Evolutionary conservation across 2,329 filamentous ascomycete genomes (phyloP), one percentile per base, ranked within the genome.

Genomic region (Fusarium transvaalense): DNA sequence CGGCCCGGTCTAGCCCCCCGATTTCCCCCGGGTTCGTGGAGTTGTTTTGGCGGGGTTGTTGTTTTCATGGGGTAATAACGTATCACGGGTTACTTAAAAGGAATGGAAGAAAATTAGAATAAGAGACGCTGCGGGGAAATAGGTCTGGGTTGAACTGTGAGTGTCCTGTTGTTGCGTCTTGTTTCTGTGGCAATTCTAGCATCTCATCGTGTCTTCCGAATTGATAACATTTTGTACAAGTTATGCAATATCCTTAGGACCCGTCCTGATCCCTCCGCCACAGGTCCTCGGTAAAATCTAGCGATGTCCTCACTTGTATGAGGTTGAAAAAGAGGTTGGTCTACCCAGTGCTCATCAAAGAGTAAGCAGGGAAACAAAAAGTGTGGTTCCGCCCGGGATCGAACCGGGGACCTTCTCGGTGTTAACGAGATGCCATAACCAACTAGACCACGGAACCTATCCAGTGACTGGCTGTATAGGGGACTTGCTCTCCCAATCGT

Each of bases 21-120:
- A 60, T 27, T 68, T 35, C 29, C 64, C 64, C 64, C 59, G 64
- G 64, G 55, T 35, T 54, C 64, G 47, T 66, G 55, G 42, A 35
- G 55, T 43, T 51, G 15, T 52, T 56, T 29, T 43, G 67, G 64
- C 64, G 64, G 64, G 64, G 64, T 64, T 60, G 38, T 21, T 52
- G 29, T 68, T 64, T 68, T 48, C 32, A 67, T 68, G 64, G 64
- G 65, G 64, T 68, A 68, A 64, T 64, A 47, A 37, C 15, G 58
- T 53, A 32, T 46, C 57, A 64, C 42, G 53, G 29, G 38, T 47
- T 17, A 29, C 23, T 34, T n/a, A 25, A 25, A 32, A 39, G 19
- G 48, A 67, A 67, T 45, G 55, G 10, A 42, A 39, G 43, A 42
- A 31, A 34, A 42, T 32, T 15, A 47, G 34, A 32, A 29, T 1